Conservation (phyloP, 1,139 yeast species). For the Debaryomycetaceae sp. region DNA sequence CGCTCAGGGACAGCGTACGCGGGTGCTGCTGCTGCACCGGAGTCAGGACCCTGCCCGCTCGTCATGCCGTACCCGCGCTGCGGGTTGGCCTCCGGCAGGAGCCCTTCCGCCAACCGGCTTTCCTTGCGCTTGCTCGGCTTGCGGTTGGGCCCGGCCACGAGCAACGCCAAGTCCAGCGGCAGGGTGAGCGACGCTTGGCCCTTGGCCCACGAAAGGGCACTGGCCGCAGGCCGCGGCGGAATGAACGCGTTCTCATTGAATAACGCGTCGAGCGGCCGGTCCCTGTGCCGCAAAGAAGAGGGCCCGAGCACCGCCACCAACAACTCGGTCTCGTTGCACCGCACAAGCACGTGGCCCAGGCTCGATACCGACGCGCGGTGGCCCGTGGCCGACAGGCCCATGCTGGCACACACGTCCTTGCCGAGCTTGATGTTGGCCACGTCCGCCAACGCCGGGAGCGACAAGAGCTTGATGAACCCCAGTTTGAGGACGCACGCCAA, state of each 20-base stretch:
- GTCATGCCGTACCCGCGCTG: constrained; percentile 17
- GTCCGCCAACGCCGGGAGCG: constrained; percentile 30
- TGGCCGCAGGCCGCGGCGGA: constrained; percentile 73
- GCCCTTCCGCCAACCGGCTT: constrained; percentile 45
- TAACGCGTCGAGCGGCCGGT: constrained; percentile 33
- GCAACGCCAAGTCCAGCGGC: constrained; percentile 44
- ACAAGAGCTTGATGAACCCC: constrained; percentile 29
- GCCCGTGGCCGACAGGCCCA: constrained; percentile 14
- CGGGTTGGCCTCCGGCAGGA: constrained; percentile 37
- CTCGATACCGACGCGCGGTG: constrained; percentile 31
- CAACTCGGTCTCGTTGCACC: constrained; percentile 49
- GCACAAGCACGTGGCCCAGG: constrained; percentile 64
- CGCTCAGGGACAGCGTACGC: constrained; percentile 19
- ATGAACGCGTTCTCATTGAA: constrained; percentile 51
- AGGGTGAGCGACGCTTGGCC: constrained; percentile 53
- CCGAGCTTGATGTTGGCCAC: constrained; percentile 26
- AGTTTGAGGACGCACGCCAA: constrained; percentile 26
- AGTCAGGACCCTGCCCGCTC: constrained; percentile 3
- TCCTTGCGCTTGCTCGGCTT: constrained; percentile 45
- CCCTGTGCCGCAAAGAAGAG: constrained; percentile 7
- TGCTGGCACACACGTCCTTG: constrained; percentile 18
- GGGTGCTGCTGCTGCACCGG: constrained; percentile 10
- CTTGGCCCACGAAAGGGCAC: constrained; percentile 80
- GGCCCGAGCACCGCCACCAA: constrained; percentile 22
- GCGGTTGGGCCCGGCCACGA: constrained; percentile 54